These are phyloP conservation scores for Saccharomycopsis oosterbeekiorum DNA, from an alignment of 805 yeast genomes.

Conservation along the genomic window DNA sequence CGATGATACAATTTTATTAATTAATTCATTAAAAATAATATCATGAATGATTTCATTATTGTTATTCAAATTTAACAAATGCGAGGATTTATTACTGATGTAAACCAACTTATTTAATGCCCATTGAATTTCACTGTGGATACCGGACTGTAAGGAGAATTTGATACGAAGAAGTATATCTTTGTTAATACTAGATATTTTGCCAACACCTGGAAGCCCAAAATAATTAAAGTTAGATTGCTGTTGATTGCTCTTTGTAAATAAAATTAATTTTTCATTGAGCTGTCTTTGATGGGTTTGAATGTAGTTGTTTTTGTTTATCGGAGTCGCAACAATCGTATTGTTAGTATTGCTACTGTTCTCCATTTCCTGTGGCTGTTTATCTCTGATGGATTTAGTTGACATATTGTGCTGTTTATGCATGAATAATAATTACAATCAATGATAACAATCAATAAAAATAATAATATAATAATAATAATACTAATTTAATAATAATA, in stretches of 20 bases:
- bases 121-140: slow-evolving; percentile 14
- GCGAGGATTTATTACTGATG: slow-evolving; percentile 7
- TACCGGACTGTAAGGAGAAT: slow-evolving; percentile 7
- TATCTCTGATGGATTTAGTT: neutral
- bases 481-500: too few relatives aligned
- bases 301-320: slow-evolving; percentile 14
- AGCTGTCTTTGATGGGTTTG: slow-evolving; percentile 12
- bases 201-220: slow-evolving; percentile 17
- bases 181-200: slow-evolving; percentile 1
- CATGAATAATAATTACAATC: neutral
- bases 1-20: slow-evolving; percentile 3
- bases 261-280: neutral
- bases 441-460: neutral
- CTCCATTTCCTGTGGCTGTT: neutral
- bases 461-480: too few relatives aligned
- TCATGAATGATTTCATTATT: neutral
- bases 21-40: slow-evolving; percentile 7
- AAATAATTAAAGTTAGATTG: slow-evolving; percentile 10
- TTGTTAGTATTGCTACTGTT: neutral
- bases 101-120: slow-evolving; percentile 13
- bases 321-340: slow-evolving; percentile 5
- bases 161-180: slow-evolving; percentile 7
- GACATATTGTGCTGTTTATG: neutral
- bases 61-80: slow-evolving; percentile 6
- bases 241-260: neutral